These are phyloP conservation scores for Ilex aquifolium DNA, from an alignment of 257 asterid genomes.

Conservation along the genomic window DNA sequence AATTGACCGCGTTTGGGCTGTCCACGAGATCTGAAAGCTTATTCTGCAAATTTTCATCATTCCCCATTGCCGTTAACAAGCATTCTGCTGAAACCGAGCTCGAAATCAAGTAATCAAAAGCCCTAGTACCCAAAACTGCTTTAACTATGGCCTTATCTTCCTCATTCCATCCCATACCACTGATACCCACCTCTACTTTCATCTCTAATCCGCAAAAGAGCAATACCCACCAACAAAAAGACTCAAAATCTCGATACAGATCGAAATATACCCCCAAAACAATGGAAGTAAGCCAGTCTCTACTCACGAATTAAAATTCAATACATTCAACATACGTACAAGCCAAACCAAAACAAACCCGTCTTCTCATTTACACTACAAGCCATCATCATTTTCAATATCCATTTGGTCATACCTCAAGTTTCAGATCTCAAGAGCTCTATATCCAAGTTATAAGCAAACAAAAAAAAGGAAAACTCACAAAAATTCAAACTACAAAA, in stretches of 20 bases:
- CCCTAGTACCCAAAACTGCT: constrained; percentile 75
- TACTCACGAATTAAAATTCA: constrained; percentile 21
- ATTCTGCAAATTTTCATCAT: constrained; percentile 74
- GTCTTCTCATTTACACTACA: constrained; percentile 11
- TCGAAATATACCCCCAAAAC: not conserved
- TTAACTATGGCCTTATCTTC: constrained; percentile 78
- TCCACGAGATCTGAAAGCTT: constrained; percentile 97
- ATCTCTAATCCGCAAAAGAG: constrained; percentile 3
- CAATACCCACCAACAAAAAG: constrained; percentile 11
- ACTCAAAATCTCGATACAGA: constrained; percentile 7
- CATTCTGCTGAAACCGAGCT: constrained; percentile 72
- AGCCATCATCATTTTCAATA: constrained; percentile 1
- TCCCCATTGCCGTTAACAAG: constrained; percentile 69
- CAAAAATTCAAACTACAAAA: constrained; percentile 2
- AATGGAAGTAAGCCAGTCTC: constrained; percentile 11
- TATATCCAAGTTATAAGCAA: constrained; percentile 26
- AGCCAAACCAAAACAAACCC: constrained; percentile 8
- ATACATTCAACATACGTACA: constrained; percentile 4
- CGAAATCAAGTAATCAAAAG: constrained; percentile 74
- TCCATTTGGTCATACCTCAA: constrained; percentile 16
- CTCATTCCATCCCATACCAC: constrained; percentile 53
- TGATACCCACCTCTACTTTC: constrained; percentile 47
- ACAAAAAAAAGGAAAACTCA: not conserved
- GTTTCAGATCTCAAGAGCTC: constrained; percentile 58
- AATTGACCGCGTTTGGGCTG: constrained; percentile 44